phyloP scores from a whole-genome alignment of 2,329 filamentous ascomycete species.

The Blastomyces parvus region DNA sequence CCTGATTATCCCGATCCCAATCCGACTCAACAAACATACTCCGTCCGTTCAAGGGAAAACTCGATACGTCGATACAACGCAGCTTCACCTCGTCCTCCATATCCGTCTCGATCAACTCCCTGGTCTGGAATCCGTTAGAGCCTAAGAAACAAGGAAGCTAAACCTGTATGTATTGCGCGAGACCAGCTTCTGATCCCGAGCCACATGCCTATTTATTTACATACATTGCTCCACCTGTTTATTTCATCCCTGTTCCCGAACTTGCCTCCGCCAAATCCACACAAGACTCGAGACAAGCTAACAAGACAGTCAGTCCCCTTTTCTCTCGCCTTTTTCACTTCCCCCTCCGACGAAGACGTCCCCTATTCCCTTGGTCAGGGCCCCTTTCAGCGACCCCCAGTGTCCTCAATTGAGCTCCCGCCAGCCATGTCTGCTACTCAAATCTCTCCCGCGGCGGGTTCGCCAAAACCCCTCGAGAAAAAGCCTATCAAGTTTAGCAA shows the following conservation, averaged over 20 bases:
- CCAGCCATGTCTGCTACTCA: slow-evolving; percentile 23
- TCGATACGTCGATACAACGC: background rate
- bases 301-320: background rate
- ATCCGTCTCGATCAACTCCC: background rate
- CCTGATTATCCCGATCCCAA: background rate
- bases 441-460: slow-evolving; percentile 17
- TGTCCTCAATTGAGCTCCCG: slow-evolving; percentile 38
- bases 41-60: background rate
- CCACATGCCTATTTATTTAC: too few species aligned
- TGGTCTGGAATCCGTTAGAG: background rate
- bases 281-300: background rate
- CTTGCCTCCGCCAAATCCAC: background rate
- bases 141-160: background rate
- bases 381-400: slow-evolving; percentile 54
- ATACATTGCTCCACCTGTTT: background rate
- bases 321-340: background rate
- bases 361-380: slow-evolving; percentile 89
- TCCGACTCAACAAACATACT: background rate
- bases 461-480: slow-evolving; percentile 68
- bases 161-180: background rate
- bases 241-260: background rate
- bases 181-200: too few species aligned
- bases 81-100: background rate
- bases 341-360: slow-evolving; percentile 6
- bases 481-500: slow-evolving; percentile 99